Base-by-base conservation (phyloP, 176 grass and related monocot species). In the Hyparrhenia diplandra region DNA sequence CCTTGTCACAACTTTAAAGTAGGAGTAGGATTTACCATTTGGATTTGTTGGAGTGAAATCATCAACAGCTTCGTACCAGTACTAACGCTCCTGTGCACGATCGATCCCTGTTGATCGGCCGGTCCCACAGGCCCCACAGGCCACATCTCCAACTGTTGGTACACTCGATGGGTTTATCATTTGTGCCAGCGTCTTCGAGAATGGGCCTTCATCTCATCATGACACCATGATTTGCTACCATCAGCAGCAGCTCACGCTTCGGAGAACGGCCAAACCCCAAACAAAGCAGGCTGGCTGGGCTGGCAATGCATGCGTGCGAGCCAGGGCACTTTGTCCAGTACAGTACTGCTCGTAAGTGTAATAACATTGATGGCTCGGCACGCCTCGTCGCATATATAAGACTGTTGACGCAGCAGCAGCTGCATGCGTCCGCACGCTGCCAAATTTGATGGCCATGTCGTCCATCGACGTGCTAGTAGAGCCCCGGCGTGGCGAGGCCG, bases 381-480 rank as follows among this genome's bases (percentile, higher is more conserved):
- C 54, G 64, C 64, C 51, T 60, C 31, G 60, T 29, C 23, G 6
- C 8, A 7, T 64, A 54, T 49, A 8, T 64, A 55, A 34, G 45
- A 59, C 69, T 86, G 27, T 80, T 28, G 60, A 45, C 8, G 69
- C 25, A 34, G 61, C 32, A 66, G 73, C 82, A 12, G 24, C 58
- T 55, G 52, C 8, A 21, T 49, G 46, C 46, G 16, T 49, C 49
- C 21, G 54, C 54, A 23, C 54, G 8, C 54, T 23, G 78, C 78
- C 47, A 69, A n/a, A 23, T 75, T 86, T 86, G 68, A 66, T 80
- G 68, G 76, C 69, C 43, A 58, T 67, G 42, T 80, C 68, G 52
- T 3, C 20, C 29, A 64, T 46, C 5, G 47, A 16, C 7, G 47
- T 0, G 17, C 47, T 51, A 2, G 16, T 5, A 0, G 16, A 0